Base-by-base conservation (phyloP, 257 asterid species). In the Ophiorrhiza pumila region DNA sequence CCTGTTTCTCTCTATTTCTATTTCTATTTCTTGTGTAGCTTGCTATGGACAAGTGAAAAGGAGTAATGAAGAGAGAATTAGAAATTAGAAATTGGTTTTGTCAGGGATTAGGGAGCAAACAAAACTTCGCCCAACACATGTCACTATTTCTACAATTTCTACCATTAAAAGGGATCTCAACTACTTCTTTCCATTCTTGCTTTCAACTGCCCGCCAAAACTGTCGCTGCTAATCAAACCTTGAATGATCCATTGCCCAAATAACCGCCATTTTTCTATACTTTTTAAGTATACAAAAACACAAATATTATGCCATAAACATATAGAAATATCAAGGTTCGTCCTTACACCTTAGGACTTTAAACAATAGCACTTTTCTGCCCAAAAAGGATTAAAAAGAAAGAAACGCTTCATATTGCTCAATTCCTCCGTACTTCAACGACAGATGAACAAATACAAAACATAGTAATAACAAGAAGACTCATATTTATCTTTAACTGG, bases 101-200 rank as follows among this genome's bases (percentile, higher is more conserved):
- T 37, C 67, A 70, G 80, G 80, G 52, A 29, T 70, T 35, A 45
- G 57, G 43, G n/a, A 62, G 60, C 53, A 80, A 78, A 79, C 70
- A 65, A 76, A 68, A 70, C n/a, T 60, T 76, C 52, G 61, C 78
- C 74, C 0, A 76, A 83, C 90, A 87, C 74, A 75, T 87, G 89
- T 80, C 82, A 74, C 17, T 73, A 32, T 71, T 75, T 90, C 90
- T 60, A 69, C 20, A 79, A 83, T 72, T 71, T 68, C 85, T 80
- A 71, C 87, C 83, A 59, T 32, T 23, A 74, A 72, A 78, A 76
- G 65, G 89, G 96, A 87, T 90, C 95, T 84, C 71, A 81, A 83
- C 89, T 61, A 69, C 73, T 67, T 31, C 74, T 49, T 50, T n/a
- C 71, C 56, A 32, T 75, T 60, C 68, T 31, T 31, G 43, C 32